These are phyloP conservation scores for Saccharomyces hybrid DNA, from an alignment of 1,139 yeast genomes.

Conservation along the genomic window DNA sequence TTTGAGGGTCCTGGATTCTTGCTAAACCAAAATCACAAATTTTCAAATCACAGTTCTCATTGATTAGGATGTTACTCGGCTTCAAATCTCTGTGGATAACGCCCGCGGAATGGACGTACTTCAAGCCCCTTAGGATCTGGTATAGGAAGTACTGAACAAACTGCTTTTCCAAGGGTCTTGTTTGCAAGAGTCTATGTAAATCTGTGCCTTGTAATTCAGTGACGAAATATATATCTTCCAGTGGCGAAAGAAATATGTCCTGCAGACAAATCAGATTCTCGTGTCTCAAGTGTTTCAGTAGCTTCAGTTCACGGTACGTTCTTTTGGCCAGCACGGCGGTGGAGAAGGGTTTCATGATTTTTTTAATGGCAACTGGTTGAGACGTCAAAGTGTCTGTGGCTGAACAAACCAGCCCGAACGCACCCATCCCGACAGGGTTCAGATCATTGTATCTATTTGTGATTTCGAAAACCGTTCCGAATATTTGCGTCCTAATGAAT, in stretches of 20 bases:
- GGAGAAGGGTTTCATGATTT: conserved; percentile 94
- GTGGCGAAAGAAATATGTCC: conserved; percentile 88
- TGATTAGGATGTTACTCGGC: conserved; percentile 86
- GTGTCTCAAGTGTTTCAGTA: conserved; percentile 86
- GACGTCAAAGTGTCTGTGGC: conserved; percentile 87
- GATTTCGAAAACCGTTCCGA: conserved; percentile 88
- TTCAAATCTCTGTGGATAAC: conserved; percentile 37
- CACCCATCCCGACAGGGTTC: conserved; percentile 99
- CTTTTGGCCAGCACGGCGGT: conserved; percentile 93
- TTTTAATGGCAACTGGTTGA: conserved; percentile 93
- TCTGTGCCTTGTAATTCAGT: conserved; percentile 97
- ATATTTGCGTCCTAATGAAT: conserved; percentile 42
- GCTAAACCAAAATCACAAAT: conserved; percentile 97
- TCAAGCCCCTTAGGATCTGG: conserved; percentile 87
- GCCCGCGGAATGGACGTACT: conserved; percentile 94
- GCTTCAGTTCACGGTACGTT: conserved; percentile 89
- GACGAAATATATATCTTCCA: conserved; percentile 94
- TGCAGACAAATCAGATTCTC: conserved; percentile 89
- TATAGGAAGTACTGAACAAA: conserved; percentile 93
- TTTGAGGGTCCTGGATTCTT: conserved; percentile 94
- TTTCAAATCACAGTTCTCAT: conserved; percentile 91
- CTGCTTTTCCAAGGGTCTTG: conserved; percentile 91
- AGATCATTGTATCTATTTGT: conserved; percentile 85
- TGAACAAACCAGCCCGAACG: conserved; percentile 94
- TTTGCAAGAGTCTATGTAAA: conserved; percentile 78